phyloP scores from a whole-genome alignment of 805 yeast genomes.

The Isabelozyma rhagii region DNA sequence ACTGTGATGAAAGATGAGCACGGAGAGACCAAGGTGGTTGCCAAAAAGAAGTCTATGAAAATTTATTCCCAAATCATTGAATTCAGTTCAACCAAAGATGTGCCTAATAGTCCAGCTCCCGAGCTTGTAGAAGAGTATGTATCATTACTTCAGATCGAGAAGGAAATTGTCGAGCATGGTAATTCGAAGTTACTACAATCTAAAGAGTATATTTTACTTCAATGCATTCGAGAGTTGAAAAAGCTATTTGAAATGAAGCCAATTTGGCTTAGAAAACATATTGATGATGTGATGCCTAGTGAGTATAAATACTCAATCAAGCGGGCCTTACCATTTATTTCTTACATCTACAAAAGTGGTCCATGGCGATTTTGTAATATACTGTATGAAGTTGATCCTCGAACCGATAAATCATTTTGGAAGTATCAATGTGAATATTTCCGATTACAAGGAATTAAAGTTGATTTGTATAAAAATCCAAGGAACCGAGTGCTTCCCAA shows the following conservation, averaged over 20 bases:
- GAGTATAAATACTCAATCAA: slow-evolving; percentile 48
- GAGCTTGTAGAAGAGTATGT: slow-evolving; percentile 38
- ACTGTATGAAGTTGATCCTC: slow-evolving; percentile 76
- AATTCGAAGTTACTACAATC: slow-evolving; percentile 3
- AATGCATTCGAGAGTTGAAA: slow-evolving; percentile 42
- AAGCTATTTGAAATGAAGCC: slow-evolving; percentile 68
- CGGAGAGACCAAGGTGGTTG: slow-evolving; percentile 54
- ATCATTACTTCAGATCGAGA: slow-evolving; percentile 31
- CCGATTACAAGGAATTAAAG: slow-evolving; percentile 42
- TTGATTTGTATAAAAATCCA: slow-evolving; percentile 5
- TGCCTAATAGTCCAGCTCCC: slow-evolving; percentile 51
- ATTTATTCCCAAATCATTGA: slow-evolving; percentile 53
- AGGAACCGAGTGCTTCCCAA: slow-evolving; percentile 20
- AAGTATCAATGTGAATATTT: slow-evolving; percentile 84
- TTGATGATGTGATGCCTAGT: slow-evolving; percentile 53
- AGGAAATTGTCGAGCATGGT: slow-evolving; percentile 29
- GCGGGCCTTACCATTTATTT: slow-evolving; percentile 78
- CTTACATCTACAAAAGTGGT: slow-evolving; percentile 81
- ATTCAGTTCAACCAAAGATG: slow-evolving; percentile 33
- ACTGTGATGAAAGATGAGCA: slow-evolving; percentile 50
- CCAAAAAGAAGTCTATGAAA: slow-evolving; percentile 44
- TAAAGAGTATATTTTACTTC: slow-evolving; percentile 30
- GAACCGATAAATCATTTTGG: slow-evolving; percentile 49
- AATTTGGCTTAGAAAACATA: slow-evolving; percentile 78
- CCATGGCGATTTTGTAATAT: slow-evolving; percentile 93